Base-by-base conservation (phyloP, 345 rosid genomes). In the Carallia brachiata region DNA sequence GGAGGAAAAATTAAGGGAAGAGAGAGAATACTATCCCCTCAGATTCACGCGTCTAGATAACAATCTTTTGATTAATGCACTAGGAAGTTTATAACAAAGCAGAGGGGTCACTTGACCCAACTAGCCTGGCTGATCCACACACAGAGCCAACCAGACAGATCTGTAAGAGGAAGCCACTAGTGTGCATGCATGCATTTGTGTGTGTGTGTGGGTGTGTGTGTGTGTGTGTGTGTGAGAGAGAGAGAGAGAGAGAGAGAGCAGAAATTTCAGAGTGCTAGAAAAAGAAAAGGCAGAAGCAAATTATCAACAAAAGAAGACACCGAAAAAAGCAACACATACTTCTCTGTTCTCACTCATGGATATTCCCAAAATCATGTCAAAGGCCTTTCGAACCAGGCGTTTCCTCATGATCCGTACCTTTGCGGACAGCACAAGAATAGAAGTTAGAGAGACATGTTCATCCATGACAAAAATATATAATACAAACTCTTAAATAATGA, bases 361-460 rank as follows among this genome's bases (percentile, higher is more conserved):
- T 76, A 95, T 88, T 40, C 97, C 97, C 79, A 90, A 75, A 81
- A 95, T 90, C 97, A 95, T 95, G 78, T 95, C 97, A 58, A 92
- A 92, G 39, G 99, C 97, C 80, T 92, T 95, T 59, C 90, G 82
- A 62, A 95, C 94, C 75, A 95, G 70, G 32, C 98, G 97, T 78
- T 92, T 95, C 84, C 86, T 88, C 97, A 90, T 95, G 65, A 92
- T 90, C 52, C 97, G 86, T 31, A 95, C 99, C 98, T 95, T 76
- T 50, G 65, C 65, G 28, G 55, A 75, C 34, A 72, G 18, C 78
- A 80, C 6, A 32, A 53, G 1, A 69, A 57, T 61, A 54, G 40
- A 30, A 59, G 61, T 71, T 61, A 69, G 71, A 39, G 65, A 28
- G 69, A 62, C 17, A n/a, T 19, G 44, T 28, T 10, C 47, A 30